Evolutionary conservation across 129 eudicot genomes (phyloP), one percentile per base, ranked within the genome.

Genomic region (Chrysanthemum makinoi): DNA sequence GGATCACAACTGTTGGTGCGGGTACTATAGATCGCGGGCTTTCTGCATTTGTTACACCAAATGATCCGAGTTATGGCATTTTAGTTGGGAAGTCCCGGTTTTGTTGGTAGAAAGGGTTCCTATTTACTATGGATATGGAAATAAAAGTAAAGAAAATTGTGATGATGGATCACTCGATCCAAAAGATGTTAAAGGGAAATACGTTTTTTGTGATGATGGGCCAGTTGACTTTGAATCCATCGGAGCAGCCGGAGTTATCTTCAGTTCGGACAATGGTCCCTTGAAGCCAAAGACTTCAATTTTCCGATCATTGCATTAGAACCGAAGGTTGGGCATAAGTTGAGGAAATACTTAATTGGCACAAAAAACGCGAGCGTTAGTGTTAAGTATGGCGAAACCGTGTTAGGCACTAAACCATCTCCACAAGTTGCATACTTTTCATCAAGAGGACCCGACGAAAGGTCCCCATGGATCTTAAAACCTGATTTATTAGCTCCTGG

Each of bases 401-500:
- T 74, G 33, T 62, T 80, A 20, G 89, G 81, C 13, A 73, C 75
- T 1, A 79, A 79, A 28, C 80, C 81, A 15, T 72, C 89, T 71
- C 86, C 89, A 55, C 71, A 78, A 17, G 80, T 80, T n/a, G 85
- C 83, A 2, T 13, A 50, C 50, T 84, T 84, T 28, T 81, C 83
- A 16, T 81, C 86, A 49, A 70, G 86, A 66, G 89, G 89, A 35
- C 89, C 86, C 0, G 79, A 56, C 15, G 3, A 0, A n/a, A 76
- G 75, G 20, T 70, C 81, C 17, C 83, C 86, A 4, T 75, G 86
- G 83, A 78, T 81, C 72, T 19, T 81, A 33, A 84, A 84, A 72
- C 88, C 83, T 3, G 86, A 84, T 78, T 61, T 84, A 11, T 44
- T 84, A 30, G 86, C 86, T 66, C 83, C 86, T 0, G 89, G 86